These are phyloP conservation scores for Blechomonas ayalai DNA, from an alignment of 208 protist species.

Conservation along the genomic window DNA sequence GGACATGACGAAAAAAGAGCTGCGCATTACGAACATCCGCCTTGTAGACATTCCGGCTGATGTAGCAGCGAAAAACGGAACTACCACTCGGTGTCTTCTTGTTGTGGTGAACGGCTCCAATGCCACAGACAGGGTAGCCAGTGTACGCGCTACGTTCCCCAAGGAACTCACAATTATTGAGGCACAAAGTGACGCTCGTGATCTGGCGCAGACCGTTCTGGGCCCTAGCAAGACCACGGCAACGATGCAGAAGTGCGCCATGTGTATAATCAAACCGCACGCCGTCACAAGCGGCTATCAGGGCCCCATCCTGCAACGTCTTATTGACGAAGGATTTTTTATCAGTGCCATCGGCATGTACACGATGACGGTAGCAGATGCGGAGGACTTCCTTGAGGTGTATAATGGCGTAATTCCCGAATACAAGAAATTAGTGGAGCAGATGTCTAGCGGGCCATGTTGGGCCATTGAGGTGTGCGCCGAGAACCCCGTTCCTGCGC, in stretches of 20 bases:
- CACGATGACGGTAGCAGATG: conserved; percentile 79
- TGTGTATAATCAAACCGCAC: conserved; percentile 95
- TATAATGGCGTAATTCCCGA: conserved; percentile 95
- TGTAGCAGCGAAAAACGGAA: conserved; percentile 19
- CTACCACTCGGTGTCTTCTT: conserved; percentile 35
- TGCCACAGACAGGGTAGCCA: conserved; percentile 37
- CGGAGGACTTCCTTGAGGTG: conserved; percentile 96
- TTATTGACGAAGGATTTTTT: conserved; percentile 91
- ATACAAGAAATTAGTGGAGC: conserved; percentile 88
- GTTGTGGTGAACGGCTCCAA: conserved; percentile 55
- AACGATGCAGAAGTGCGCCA: conserved; percentile 79
- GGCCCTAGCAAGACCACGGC: conserved; percentile 74
- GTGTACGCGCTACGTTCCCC: conserved; percentile 19
- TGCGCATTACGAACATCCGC: conserved; percentile 66
- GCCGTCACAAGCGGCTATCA: conserved; percentile 85
- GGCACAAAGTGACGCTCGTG: conserved; percentile 22
- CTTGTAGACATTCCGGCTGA: conserved; percentile 52
- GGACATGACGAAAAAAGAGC: conserved; percentile 32
- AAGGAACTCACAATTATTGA: conserved; percentile 28
- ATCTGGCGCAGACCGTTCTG: conserved; percentile 23
- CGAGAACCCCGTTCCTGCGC: conserved; percentile 73
- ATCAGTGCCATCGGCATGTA: conserved; percentile 90
- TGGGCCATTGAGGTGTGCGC: conserved; percentile 86
- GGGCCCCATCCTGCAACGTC: conserved; percentile 84
- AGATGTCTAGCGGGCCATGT: conserved; percentile 85